phyloP scores from a whole-genome alignment of 2,329 filamentous ascomycete species.

The Colletotrichum incanum region DNA sequence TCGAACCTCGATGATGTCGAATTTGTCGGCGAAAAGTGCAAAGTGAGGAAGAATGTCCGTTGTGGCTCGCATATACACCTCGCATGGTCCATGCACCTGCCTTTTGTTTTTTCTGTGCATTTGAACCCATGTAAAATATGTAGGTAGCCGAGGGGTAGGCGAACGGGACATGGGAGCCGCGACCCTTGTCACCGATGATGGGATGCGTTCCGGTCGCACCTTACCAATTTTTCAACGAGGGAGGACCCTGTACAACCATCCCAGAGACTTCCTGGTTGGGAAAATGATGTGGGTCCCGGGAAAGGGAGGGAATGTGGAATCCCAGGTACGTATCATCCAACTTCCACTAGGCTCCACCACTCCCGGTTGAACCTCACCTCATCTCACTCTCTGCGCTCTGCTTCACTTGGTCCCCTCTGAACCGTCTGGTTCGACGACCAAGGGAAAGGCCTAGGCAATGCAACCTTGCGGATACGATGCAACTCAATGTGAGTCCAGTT shows the following conservation, averaged over 20 bases:
- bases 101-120: background rate
- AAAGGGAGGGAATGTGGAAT: background rate
- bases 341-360: slow-evolving; percentile 9
- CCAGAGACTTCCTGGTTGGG: background rate
- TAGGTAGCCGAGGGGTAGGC: slow-evolving; percentile 35
- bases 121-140: slow-evolving; percentile 21
- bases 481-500: background rate
- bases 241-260: background rate
- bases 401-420: slow-evolving; percentile 1
- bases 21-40: slow-evolving; percentile 5
- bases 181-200: slow-evolving; percentile 28
- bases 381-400: background rate
- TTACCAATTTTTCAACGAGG: slow-evolving; percentile 1
- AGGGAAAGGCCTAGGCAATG: background rate
- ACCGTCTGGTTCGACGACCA: background rate
- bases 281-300: background rate
- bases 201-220: slow-evolving; percentile 17
- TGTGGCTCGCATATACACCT: background rate
- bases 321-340: background rate
- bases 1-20: slow-evolving; percentile 1
- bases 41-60: slow-evolving; percentile 6
- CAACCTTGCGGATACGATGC: slow-evolving; percentile 1
- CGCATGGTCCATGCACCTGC: background rate
- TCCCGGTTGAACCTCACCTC: slow-evolving; percentile 16
- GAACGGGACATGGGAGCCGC: slow-evolving; percentile 34